phyloP scores from a whole-genome alignment of 78 protist genomes.

The Dictyostelium firmibasis region DNA sequence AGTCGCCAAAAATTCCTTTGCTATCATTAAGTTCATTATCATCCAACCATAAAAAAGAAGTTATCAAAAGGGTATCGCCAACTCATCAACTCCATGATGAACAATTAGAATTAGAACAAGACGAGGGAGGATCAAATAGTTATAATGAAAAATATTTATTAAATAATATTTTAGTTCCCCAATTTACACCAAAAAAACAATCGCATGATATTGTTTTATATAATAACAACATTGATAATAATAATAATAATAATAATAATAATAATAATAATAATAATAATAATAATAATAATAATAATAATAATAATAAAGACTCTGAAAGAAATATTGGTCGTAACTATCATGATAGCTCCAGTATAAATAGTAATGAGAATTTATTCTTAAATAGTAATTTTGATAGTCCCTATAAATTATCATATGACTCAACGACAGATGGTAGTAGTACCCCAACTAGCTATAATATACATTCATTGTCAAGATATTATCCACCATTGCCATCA shows the following conservation, averaged over 20 bases:
- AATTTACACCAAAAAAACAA: conserved; percentile 12
- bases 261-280: not conserved
- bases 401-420: conserved; percentile 40
- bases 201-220: not conserved
- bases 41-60: not conserved
- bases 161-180: not conserved
- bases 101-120: not conserved
- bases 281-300: not conserved
- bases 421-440: not conserved
- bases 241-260: no score
- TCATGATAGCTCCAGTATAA: not conserved
- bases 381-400: conserved; percentile 48
- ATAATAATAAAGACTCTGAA: not conserved
- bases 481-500: conserved; percentile 78
- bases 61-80: not conserved
- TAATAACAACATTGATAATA: no score
- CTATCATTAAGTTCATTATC: not conserved
- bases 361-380: not conserved
- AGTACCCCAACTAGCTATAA: not conserved
- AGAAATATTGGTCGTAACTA: not conserved
- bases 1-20: not conserved
- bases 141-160: not conserved
- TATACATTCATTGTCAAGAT: conserved; percentile 45
- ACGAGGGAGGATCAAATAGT: not conserved
- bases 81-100: not conserved